A percentile compares a stretch with the other conserved stretches of the same genome.
Evolutionary conservation across 192 early-diverging fungal species (phyloP).

Genomic region (Mortierella alpina): DNA sequence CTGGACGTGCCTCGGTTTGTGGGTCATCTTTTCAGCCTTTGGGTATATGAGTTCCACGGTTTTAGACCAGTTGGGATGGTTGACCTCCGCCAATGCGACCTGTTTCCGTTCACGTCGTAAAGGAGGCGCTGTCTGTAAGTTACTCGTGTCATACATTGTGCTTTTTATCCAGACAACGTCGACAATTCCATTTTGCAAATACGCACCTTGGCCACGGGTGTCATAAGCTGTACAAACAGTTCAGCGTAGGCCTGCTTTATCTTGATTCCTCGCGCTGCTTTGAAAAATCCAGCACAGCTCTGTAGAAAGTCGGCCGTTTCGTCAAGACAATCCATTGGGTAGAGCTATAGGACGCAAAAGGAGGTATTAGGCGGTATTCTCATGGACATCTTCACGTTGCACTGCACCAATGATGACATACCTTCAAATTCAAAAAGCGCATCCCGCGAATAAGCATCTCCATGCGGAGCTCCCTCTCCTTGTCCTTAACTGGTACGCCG

Average conservation of each 20-base stretch:
- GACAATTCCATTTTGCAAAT: background rate
- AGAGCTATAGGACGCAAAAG: conserved; percentile 66
- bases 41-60: conserved; percentile 92
- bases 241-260: conserved; percentile 94
- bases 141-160: background rate
- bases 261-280: conserved; percentile 77
- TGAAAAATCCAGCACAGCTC: conserved; percentile 90
- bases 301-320: conserved; percentile 95
- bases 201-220: conserved; percentile 84
- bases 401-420: conserved; percentile 15
- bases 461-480: conserved; percentile 80
- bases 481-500: conserved; percentile 61
- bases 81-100: conserved; percentile 94
- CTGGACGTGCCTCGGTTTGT: conserved; percentile 83
- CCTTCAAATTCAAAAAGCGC: conserved; percentile 91
- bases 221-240: conserved; percentile 90
- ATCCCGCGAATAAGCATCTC: conserved; percentile 90
- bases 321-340: conserved; percentile 92
- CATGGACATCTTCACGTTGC: background rate
- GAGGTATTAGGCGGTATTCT: background rate
- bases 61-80: conserved; percentile 92
- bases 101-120: conserved; percentile 8
- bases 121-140: background rate
- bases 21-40: conserved; percentile 89
- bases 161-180: background rate